These are phyloP conservation scores for Trametes elegans DNA, from an alignment of 768 basidiomycete genomes.

Conservation along the genomic window DNA sequence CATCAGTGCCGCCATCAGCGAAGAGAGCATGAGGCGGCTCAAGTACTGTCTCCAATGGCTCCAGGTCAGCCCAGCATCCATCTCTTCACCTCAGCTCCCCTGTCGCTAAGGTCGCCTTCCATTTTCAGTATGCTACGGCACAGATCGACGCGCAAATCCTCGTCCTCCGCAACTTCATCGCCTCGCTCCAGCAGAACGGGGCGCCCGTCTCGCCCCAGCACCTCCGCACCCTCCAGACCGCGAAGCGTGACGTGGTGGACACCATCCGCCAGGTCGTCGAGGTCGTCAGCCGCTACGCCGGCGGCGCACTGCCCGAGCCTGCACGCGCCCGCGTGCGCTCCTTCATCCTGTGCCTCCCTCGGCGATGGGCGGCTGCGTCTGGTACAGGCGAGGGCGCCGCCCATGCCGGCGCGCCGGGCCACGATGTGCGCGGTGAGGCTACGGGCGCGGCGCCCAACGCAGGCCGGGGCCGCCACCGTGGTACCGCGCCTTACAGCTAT, in stretches of 20 bases:
- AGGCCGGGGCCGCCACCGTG: conserved; percentile 8
- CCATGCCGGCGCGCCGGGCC: conserved; percentile 1
- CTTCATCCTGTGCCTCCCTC: conserved; percentile 79
- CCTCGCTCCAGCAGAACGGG: conserved; percentile 51
- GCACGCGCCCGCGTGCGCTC: conserved; percentile 70
- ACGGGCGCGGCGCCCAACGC: conserved; percentile 19
- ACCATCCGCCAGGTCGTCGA: conserved; percentile 89
- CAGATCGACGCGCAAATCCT: conserved; percentile 88
- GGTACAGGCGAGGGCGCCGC: conserved; percentile 16
- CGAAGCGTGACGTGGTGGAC: conserved; percentile 81
- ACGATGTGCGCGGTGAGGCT: conserved; percentile 30
- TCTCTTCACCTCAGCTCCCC: background rate
- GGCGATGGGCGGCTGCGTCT: conserved; percentile 65
- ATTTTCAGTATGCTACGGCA: conserved; percentile 73
- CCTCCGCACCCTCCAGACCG: conserved; percentile 65
- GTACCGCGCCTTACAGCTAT: conserved; percentile 28
- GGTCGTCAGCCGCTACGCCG: conserved; percentile 82
- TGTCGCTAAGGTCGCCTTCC: background rate
- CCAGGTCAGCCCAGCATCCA: conserved; percentile 48
- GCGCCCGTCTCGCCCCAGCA: conserved; percentile 39
- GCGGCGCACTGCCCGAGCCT: conserved; percentile 82
- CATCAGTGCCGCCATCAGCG: conserved; percentile 82
- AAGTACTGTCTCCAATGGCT: conserved; percentile 89
- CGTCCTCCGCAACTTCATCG: conserved; percentile 80
- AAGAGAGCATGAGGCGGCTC: conserved; percentile 84